A percentile compares a stretch with the other conserved stretches of the same genome.
phyloP scores from a whole-genome alignment of 2,329 filamentous ascomycete species.

The Tolypocladium pustulatum region DNA sequence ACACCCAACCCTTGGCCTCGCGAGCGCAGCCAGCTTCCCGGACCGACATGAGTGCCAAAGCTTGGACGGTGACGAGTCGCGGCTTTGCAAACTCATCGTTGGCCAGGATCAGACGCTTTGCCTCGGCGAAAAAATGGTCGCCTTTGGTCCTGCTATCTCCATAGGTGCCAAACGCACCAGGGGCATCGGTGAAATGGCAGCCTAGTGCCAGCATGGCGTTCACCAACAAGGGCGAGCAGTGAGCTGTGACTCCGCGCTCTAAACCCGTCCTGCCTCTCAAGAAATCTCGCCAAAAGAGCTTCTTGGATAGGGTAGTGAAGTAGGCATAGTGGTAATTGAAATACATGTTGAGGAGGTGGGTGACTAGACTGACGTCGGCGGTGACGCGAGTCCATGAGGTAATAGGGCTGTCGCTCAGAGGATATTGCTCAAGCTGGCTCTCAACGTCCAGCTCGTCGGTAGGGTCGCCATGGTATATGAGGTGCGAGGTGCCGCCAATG shows the following conservation, averaged over 20 bases:
- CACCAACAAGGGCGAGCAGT: constrained; percentile 83
- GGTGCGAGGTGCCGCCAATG: constrained; percentile 86
- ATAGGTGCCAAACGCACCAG: constrained; percentile 59
- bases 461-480: constrained; percentile 64
- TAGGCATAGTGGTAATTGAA: constrained; percentile 97
- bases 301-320: constrained; percentile 83
- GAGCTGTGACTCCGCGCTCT: constrained; percentile 45
- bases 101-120: constrained; percentile 78
- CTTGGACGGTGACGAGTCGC: constrained; percentile 81
- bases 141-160: constrained; percentile 78
- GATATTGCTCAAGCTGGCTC: constrained; percentile 33
- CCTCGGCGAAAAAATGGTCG: constrained; percentile 92
- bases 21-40: constrained; percentile 88
- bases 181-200: constrained; percentile 78
- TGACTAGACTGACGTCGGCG: constrained; percentile 64
- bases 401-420: constrained; percentile 55
- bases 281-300: constrained; percentile 80
- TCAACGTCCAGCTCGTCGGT: constrained; percentile 26
- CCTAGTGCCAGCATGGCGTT: constrained; percentile 90
- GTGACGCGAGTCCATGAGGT: constrained; percentile 85
- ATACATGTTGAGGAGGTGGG: constrained; percentile 92
- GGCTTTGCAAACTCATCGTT: constrained; percentile 91
- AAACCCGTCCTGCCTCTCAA: constrained; percentile 53
- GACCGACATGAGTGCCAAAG: constrained; percentile 89
- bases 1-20: constrained; percentile 95